phyloP scores from a whole-genome alignment of 208 protist species.

The Wallacemonas rigidus region DNA sequence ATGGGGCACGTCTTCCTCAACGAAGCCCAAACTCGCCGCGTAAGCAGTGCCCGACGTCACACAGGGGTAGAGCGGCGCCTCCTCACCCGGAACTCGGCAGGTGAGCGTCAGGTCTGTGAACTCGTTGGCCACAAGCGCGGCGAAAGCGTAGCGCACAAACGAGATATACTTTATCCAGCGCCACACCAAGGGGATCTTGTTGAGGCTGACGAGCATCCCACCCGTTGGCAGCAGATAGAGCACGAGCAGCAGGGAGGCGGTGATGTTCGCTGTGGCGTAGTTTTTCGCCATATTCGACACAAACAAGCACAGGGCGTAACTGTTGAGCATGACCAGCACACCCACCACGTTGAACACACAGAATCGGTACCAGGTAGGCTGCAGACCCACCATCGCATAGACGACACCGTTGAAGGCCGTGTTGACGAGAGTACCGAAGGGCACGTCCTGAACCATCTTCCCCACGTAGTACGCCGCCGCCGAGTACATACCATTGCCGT shows the following conservation, averaged over 20 bases:
- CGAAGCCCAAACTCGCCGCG: constrained; percentile 48
- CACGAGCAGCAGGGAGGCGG: constrained; percentile 66
- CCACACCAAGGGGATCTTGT: constrained; percentile 60
- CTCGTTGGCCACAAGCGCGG: constrained; percentile 66
- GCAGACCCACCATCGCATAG: constrained; percentile 64
- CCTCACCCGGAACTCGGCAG: constrained; percentile 19
- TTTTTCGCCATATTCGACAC: constrained; percentile 62
- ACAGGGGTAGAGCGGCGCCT: constrained; percentile 22
- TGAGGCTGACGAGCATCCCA: constrained; percentile 61
- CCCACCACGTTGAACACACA: constrained; percentile 43
- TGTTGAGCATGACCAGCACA: constrained; percentile 58
- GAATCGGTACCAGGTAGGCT: constrained; percentile 42
- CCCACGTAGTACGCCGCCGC: constrained; percentile 66
- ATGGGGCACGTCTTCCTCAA: constrained; percentile 24
- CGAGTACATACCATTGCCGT: constrained; percentile 70
- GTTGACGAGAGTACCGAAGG: constrained; percentile 50
- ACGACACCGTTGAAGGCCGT: constrained; percentile 49
- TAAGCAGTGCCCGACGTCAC: constrained; percentile 46
- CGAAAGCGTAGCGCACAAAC: constrained; percentile 69
- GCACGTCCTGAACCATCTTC: constrained; percentile 64
- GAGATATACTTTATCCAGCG: constrained; percentile 79
- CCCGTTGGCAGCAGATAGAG: constrained; percentile 65
- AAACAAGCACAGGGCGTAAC: constrained; percentile 66
- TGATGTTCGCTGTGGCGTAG: constrained; percentile 52
- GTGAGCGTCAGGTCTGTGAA: constrained; percentile 56